These are phyloP conservation scores for Quercus suber DNA, from an alignment of 306 rosid species.

Conservation along the genomic window DNA sequence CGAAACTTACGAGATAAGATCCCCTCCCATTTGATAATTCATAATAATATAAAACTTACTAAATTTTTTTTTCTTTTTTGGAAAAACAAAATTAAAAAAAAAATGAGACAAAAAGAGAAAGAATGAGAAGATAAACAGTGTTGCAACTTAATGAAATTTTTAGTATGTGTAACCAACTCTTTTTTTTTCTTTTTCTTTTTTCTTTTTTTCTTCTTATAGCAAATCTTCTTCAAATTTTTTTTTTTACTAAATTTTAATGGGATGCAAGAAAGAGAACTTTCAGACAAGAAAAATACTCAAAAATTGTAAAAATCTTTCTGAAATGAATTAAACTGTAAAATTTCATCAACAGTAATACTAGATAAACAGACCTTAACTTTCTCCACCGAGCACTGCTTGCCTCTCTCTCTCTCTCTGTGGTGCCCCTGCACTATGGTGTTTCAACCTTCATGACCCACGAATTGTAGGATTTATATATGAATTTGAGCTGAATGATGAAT, in stretches of 20 bases:
- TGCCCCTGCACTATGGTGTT: background rate
- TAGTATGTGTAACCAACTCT: background rate
- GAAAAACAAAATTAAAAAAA: no score
- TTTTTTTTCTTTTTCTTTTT: background rate
- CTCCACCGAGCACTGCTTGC: constrained; percentile 20
- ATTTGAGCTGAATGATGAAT: constrained; percentile 5
- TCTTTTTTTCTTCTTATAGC: background rate
- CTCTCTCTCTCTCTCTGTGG: constrained; percentile 16
- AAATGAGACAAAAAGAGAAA: background rate
- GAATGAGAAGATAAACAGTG: background rate
- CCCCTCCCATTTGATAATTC: background rate
- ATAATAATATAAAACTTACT: background rate
- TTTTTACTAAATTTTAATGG: background rate
- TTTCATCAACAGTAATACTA: background rate
- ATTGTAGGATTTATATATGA: constrained; percentile 3
- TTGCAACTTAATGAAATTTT: background rate
- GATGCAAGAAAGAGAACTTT: background rate
- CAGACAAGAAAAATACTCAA: background rate
- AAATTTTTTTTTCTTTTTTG: no score
- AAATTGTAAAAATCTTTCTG: background rate
- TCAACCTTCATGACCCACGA: background rate
- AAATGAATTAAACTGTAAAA: constrained; percentile 12
- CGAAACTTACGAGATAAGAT: background rate
- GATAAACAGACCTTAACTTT: constrained; percentile 21
- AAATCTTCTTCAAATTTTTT: background rate